Conservation (phyloP, 129 eudicot genomes). For the Silybum marianum region DNA sequence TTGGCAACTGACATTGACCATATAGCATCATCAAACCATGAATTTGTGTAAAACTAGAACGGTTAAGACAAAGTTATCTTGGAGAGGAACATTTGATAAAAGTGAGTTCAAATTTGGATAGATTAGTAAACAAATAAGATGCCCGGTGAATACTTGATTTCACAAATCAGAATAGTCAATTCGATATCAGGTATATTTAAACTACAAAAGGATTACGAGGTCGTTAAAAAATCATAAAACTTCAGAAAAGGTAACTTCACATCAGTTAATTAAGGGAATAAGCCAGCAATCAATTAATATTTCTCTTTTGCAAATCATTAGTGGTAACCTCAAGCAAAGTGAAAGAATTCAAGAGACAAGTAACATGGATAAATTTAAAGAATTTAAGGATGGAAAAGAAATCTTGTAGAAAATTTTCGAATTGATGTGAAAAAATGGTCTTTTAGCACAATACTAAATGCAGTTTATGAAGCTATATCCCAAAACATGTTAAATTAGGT, state of each 20-base stretch:
- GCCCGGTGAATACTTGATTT: neutral
- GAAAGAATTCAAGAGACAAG: neutral
- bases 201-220: neutral
- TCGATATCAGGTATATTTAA: neutral
- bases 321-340: neutral
- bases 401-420: neutral
- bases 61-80: neutral
- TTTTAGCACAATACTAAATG: neutral
- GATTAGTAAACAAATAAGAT: neutral
- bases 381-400: neutral
- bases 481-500: neutral
- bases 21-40: too few species aligned
- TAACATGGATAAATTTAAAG: neutral
- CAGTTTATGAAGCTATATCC: neutral
- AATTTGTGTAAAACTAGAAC: neutral
- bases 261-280: neutral
- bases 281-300: too few species aligned
- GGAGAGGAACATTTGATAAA: neutral
- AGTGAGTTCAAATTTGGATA: neutral
- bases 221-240: neutral
- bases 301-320: neutral
- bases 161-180: neutral
- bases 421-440: neutral
- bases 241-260: neutral
- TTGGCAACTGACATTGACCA: too few species aligned